These are phyloP conservation scores for Ceriops tagal DNA, from an alignment of 345 rosid genomes.

Conservation along the genomic window DNA sequence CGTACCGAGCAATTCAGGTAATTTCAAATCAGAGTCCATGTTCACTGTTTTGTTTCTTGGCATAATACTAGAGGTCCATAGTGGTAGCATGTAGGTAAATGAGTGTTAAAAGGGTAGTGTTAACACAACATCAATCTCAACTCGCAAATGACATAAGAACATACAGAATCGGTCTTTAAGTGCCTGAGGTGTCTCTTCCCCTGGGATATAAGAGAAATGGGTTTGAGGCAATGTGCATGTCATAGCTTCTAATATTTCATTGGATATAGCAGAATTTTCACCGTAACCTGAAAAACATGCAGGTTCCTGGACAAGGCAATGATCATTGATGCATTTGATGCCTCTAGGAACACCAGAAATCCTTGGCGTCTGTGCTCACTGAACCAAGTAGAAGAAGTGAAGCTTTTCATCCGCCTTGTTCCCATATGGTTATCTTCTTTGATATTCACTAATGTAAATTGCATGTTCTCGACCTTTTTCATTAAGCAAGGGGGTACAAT, in stretches of 20 bases:
- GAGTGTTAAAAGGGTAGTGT: no score
- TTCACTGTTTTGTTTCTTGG: background rate
- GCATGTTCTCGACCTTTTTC: constrained; percentile 47
- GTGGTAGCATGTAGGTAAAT: no score
- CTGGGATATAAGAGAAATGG: no score
- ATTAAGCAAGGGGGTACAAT: constrained; percentile 78
- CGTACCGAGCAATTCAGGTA: constrained; percentile 68
- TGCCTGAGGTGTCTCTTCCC: no score
- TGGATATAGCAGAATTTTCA: no score
- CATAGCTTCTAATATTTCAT: no score
- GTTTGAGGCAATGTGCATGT: no score
- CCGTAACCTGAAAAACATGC: constrained; percentile 8
- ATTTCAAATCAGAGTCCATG: background rate
- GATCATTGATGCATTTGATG: constrained; percentile 56
- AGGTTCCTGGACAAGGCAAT: constrained; percentile 82
- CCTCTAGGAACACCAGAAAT: constrained; percentile 35
- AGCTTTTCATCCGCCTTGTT: constrained; percentile 59
- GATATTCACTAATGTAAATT: constrained; percentile 44
- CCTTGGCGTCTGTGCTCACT: constrained; percentile 78
- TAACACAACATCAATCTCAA: no score
- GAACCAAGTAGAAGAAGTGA: constrained; percentile 89
- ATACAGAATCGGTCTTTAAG: no score
- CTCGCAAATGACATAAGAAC: no score
- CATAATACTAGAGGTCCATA: no score
- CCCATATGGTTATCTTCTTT: constrained; percentile 79